Evolutionary conservation across 192 early-diverging fungal genomes (phyloP).

Genomic region (Podila minutissima): DNA sequence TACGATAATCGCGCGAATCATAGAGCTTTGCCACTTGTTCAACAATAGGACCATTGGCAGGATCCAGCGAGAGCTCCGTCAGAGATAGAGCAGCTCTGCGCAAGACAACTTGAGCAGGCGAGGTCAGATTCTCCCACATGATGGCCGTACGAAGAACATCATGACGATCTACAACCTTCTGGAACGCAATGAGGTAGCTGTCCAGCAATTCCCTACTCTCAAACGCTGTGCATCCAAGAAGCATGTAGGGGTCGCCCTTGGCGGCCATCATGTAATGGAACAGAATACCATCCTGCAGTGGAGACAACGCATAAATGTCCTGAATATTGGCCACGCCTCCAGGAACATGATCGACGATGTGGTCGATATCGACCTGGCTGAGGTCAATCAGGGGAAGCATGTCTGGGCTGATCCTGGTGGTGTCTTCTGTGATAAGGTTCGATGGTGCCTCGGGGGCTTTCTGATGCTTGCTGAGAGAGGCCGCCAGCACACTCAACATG

Average conservation of each 20-base stretch:
- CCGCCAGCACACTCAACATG: background rate
- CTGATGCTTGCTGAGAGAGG: background rate
- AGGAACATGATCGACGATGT: background rate
- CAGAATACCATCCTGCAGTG: constrained; percentile 18
- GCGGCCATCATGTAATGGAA: constrained; percentile 4
- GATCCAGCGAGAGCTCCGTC: constrained; percentile 4
- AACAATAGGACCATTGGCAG: background rate
- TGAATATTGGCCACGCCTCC: constrained; percentile 10
- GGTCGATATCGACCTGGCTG: constrained; percentile 8
- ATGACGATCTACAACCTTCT: constrained; percentile 14
- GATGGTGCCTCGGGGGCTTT: background rate
- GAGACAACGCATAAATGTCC: constrained; percentile 3
- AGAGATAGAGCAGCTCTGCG: background rate
- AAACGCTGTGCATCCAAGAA: background rate
- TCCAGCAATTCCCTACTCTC: background rate
- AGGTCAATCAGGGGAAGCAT: constrained; percentile 4
- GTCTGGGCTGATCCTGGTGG: constrained; percentile 3
- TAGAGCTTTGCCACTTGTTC: constrained; percentile 15
- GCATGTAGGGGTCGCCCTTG: constrained; percentile 7
- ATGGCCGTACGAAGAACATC: constrained; percentile 6
- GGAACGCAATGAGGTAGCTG: constrained; percentile 1
- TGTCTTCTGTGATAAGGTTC: background rate
- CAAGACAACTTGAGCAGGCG: constrained; percentile 3
- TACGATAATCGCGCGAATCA: background rate
- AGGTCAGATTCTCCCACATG: background rate